phyloP scores from a whole-genome alignment of 2,329 filamentous ascomycete genomes.

The Aotearoamyces nothofagi region DNA sequence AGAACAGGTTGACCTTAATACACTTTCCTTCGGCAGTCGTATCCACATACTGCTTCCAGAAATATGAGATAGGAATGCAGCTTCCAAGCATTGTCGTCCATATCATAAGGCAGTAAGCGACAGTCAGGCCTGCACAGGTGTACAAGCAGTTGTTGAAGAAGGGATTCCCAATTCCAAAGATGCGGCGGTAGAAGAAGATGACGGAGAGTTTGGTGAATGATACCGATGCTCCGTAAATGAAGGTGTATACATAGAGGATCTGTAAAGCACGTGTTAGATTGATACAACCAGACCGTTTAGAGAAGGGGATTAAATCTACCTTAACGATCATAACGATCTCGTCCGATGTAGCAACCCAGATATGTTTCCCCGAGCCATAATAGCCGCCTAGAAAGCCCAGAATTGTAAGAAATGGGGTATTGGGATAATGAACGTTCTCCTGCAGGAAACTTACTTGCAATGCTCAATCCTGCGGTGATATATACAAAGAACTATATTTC shows the following conservation, averaged over 20 bases:
- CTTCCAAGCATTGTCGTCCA: constrained; percentile 10
- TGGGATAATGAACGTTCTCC: not conserved
- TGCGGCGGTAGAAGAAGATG: constrained; percentile 18
- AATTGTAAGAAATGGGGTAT: not conserved
- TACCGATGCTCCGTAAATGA: constrained; percentile 17
- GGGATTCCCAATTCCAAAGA: constrained; percentile 17
- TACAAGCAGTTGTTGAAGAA: too few species aligned
- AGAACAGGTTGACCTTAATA: constrained; percentile 13
- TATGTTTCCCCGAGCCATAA: constrained; percentile 9
- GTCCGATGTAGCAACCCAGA: constrained; percentile 5
- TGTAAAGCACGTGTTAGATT: constrained; percentile 5
- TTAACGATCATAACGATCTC: constrained; percentile 6
- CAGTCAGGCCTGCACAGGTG: constrained; percentile 13
- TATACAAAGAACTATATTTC: not conserved
- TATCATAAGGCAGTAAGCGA: constrained; percentile 15
- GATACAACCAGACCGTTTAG: not conserved
- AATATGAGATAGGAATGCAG: constrained; percentile 13
- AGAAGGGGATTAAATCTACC: constrained; percentile 1
- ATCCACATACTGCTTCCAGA: constrained; percentile 14
- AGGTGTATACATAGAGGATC: constrained; percentile 18
- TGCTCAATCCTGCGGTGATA: constrained; percentile 1
- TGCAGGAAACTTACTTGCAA: constrained; percentile 3
- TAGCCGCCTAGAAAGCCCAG: constrained; percentile 3
- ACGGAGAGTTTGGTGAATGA: constrained; percentile 20
- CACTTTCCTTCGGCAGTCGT: constrained; percentile 11